phyloP scores from a whole-genome alignment of 345 rosid species.

The Melaleuca quinquenervia region DNA sequence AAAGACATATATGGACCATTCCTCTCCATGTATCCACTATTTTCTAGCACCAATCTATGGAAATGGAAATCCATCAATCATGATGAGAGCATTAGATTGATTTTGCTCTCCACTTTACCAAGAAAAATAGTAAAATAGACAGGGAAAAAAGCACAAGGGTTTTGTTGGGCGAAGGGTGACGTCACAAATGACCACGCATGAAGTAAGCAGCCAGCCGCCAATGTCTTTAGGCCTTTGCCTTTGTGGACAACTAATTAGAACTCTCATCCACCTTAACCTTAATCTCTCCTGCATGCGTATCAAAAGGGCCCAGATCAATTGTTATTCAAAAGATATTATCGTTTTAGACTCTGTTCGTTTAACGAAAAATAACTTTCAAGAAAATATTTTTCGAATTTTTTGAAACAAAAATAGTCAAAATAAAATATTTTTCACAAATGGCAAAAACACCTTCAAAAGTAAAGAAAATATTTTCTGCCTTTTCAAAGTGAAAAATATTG shows the following conservation, averaged over 20 bases:
- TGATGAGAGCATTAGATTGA: neutral
- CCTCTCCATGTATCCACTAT: neutral
- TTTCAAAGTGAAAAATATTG: no score
- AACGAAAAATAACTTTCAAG: no score
- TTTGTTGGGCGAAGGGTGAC: neutral
- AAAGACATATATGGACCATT: neutral
- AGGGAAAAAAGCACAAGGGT: neutral
- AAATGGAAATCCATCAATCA: neutral
- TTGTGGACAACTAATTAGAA: neutral
- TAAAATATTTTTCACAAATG: no score
- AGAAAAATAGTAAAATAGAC: neutral
- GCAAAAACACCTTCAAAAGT: no score
- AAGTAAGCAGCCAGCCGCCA: neutral
- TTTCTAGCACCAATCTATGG: neutral
- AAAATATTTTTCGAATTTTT: no score
- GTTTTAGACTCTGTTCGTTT: no score
- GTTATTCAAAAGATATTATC: neutral
- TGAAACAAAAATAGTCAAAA: no score
- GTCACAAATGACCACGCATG: neutral
- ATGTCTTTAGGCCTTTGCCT: neutral
- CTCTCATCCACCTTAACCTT: neutral
- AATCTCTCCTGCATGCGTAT: neutral
- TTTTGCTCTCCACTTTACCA: neutral
- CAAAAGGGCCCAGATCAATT: neutral
- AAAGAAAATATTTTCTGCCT: no score